Base-by-base conservation (phyloP, 257 asterid species). In the Osmanthus fragrans region DNA sequence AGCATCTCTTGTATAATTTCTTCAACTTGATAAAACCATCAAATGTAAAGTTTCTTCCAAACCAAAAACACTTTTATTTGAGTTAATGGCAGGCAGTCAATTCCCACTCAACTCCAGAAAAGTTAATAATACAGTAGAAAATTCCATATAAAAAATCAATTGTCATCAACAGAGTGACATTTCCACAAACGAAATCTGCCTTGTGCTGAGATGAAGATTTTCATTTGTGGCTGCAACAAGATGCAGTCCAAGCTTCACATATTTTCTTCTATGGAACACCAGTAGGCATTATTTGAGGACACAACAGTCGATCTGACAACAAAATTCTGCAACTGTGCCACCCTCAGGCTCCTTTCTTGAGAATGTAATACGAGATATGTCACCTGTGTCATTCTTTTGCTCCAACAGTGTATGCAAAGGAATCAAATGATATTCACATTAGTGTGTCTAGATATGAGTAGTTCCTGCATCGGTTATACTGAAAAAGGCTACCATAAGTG, bases 401-500 rank as follows among this genome's bases (percentile, higher is more conserved):
- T 30, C 73, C 80, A 69, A 49, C 73, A 51, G 45, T 73, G 54
- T 30, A 51, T 37, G 42, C 75, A 73, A 77, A 69, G 79, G 15
- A 21, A 76, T 71, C 66, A 27, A 51, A 34, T 2, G 36, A 45
- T 21, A 58, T 81, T 88, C 82, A 86, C 40, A 83, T 42, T 34
- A 86, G 15, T 16, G 81, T 81, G 72, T 89, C 88, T 2, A 90
- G 80, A 58, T 85, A 86, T 1, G 90, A 83, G 66, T 90, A 82
- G 75, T 84, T 80, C 71, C 91, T 82, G 81, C 90, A 75, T 32
- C 92, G 84, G 85, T 82, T 82, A 89, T 85, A 90, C 86, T 90
- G 91, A 39, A 90, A 89, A 47, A 90, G 89, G 77, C 94, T 90
- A 12, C 94, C 92, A 54, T 90, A 90, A 3, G 94, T 88, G 30